Evolutionary conservation across 345 rosid species (phyloP).

Genomic region (Brassica juncea): DNA sequence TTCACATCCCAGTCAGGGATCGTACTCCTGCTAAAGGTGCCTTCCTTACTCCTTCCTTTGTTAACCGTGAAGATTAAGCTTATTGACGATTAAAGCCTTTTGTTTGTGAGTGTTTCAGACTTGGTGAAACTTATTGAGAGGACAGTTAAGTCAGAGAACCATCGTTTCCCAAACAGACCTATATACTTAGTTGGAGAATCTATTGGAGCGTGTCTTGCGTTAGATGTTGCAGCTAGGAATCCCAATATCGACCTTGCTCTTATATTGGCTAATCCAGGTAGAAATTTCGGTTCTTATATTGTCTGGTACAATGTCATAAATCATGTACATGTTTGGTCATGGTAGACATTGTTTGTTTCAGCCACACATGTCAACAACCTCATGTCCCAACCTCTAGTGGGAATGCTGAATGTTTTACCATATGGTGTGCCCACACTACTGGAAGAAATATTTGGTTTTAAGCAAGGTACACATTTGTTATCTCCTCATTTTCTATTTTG

Average conservation of each 20-base stretch:
- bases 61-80: not conserved
- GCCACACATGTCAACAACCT: constrained; percentile 52
- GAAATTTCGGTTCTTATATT: not conserved
- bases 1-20: constrained; percentile 64
- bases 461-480: not conserved
- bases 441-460: constrained; percentile 43
- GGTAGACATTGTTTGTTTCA: constrained; percentile 24
- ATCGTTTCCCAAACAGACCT: constrained; percentile 50
- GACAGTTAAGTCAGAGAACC: constrained; percentile 45
- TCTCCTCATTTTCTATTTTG: constrained; percentile 7
- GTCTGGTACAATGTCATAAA: not conserved
- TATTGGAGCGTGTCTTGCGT: constrained; percentile 61
- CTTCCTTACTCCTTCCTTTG: not conserved
- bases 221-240: constrained; percentile 60
- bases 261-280: constrained; percentile 64
- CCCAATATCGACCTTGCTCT: constrained; percentile 53
- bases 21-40: constrained; percentile 59
- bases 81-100: not conserved
- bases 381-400: constrained; percentile 43
- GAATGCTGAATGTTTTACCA: constrained; percentile 49
- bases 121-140: constrained; percentile 53
- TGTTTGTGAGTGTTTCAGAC: constrained; percentile 35
- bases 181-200: constrained; percentile 66
- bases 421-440: constrained; percentile 40
- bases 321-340: not conserved